These are phyloP conservation scores for Herpetomonas samuelpessoai DNA, from an alignment of 208 protist genomes.

Conservation along the genomic window DNA sequence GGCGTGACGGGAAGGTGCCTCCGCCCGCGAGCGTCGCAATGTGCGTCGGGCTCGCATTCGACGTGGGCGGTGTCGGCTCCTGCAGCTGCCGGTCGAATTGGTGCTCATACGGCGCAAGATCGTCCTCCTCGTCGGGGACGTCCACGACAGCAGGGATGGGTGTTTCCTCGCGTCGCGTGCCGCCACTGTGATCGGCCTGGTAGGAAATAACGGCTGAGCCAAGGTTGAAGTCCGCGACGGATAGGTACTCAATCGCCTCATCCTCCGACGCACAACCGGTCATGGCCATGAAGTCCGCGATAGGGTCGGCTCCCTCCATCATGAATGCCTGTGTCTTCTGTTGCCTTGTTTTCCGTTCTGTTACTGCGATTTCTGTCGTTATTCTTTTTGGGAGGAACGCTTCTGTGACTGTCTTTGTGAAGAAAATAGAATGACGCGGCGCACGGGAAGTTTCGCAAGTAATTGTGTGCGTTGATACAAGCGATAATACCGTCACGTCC, in stretches of 20 bases:
- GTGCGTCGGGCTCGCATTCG: neutral
- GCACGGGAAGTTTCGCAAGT: no score
- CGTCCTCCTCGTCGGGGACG: constrained; percentile 18
- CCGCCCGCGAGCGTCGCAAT: neutral
- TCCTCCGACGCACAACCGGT: constrained; percentile 45
- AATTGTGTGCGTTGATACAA: no score
- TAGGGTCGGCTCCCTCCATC: constrained; percentile 52
- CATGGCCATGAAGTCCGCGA: constrained; percentile 74
- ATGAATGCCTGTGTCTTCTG: neutral
- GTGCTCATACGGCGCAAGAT: constrained; percentile 5
- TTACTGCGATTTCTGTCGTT: no score
- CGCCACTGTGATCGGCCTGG: constrained; percentile 11
- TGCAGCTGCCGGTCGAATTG: neutral
- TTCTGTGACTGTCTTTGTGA: no score
- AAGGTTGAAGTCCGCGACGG: constrained; percentile 56
- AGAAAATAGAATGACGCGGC: no score
- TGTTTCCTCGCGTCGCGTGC: neutral
- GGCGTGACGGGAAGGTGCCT: neutral
- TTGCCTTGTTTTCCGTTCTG: constrained; percentile 10
- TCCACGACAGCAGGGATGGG: constrained; percentile 18
- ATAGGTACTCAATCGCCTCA: constrained; percentile 53
- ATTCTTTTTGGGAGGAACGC: no score
- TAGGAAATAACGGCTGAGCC: constrained; percentile 35
- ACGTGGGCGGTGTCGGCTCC: constrained; percentile 1
- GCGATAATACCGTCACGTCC: no score